Conservation (phyloP, 1,284 basidiomycete species). For the Blastosporella zonata region DNA sequence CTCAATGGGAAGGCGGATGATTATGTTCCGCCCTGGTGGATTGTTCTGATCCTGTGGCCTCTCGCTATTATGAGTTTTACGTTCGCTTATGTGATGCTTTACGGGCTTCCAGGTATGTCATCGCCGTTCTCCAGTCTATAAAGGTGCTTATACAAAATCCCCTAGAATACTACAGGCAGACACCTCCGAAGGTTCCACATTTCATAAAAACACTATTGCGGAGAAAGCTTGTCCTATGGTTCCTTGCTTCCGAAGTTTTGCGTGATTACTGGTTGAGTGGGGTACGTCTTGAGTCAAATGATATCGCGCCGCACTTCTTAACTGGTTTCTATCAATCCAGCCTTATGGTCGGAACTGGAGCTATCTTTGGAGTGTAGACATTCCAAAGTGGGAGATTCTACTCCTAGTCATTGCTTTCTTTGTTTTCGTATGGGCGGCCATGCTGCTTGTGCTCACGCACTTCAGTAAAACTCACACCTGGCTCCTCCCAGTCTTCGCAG, state of each 20-base stretch:
- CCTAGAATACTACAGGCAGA: slow-evolving; percentile 80
- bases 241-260: slow-evolving; percentile 84
- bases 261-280: slow-evolving; percentile 93
- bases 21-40: slow-evolving; percentile 74
- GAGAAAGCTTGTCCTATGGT: slow-evolving; percentile 89
- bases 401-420: slow-evolving; percentile 83
- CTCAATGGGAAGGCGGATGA: slow-evolving; percentile 55
- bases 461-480: slow-evolving; percentile 93
- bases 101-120: slow-evolving; percentile 72
- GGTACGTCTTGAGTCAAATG: slow-evolving; percentile 43
- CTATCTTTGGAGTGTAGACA: slow-evolving; percentile 85
- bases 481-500: slow-evolving; percentile 90
- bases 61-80: slow-evolving; percentile 68
- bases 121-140: background rate
- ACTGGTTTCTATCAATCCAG: slow-evolving; percentile 32
- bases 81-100: slow-evolving; percentile 81
- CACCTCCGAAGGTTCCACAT: slow-evolving; percentile 89
- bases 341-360: slow-evolving; percentile 91
- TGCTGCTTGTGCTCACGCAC: slow-evolving; percentile 75
- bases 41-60: slow-evolving; percentile 82
- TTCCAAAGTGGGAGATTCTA: slow-evolving; percentile 80
- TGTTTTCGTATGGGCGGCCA: slow-evolving; percentile 76
- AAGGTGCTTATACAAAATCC: background rate
- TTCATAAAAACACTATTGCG: slow-evolving; percentile 87
- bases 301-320: slow-evolving; percentile 16